Percentiles rank a stretch among this genome's conserved stretches.
Evolutionary conservation across 75 land plant genomes (phyloP).

Genomic region (Azolla pinnata): DNA sequence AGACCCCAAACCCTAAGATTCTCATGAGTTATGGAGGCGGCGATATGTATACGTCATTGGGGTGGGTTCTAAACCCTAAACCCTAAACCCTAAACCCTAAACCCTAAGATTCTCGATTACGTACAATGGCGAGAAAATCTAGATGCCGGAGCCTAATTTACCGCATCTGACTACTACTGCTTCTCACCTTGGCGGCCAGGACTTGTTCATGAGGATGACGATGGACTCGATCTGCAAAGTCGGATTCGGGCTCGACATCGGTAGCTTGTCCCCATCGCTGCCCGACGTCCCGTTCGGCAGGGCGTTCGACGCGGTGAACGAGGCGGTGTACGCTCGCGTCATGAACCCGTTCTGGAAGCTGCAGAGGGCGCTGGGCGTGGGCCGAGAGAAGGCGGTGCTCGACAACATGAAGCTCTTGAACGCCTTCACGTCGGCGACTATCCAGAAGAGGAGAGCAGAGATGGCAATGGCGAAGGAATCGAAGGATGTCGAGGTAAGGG

Average conservation of each 20-base stretch:
- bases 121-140: too few relatives aligned
- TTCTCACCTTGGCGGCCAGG: too few relatives aligned
- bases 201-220: constrained; percentile 19
- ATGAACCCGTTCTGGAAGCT: constrained; percentile 12
- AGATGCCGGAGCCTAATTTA: too few relatives aligned
- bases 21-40: too few relatives aligned
- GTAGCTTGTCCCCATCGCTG: constrained; percentile 12
- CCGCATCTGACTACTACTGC: too few relatives aligned
- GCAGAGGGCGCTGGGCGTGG: constrained; percentile 11
- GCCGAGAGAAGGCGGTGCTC: constrained; percentile 7
- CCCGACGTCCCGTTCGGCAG: constrained; percentile 18
- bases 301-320: constrained; percentile 13
- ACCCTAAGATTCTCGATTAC: too few relatives aligned
- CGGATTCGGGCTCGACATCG: constrained; percentile 22
- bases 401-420: background rate
- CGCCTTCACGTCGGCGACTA: constrained; percentile 3
- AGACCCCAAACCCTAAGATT: too few relatives aligned
- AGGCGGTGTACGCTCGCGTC: background rate
- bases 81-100: too few relatives aligned
- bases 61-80: too few relatives aligned
- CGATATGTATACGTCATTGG: too few relatives aligned
- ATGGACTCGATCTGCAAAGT: constrained; percentile 23
- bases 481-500: too few relatives aligned
- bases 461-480: background rate
- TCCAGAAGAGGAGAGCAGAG: constrained; percentile 13